phyloP scores from a whole-genome alignment of 176 grass and related monocot genomes.

The Otatea glauca region DNA sequence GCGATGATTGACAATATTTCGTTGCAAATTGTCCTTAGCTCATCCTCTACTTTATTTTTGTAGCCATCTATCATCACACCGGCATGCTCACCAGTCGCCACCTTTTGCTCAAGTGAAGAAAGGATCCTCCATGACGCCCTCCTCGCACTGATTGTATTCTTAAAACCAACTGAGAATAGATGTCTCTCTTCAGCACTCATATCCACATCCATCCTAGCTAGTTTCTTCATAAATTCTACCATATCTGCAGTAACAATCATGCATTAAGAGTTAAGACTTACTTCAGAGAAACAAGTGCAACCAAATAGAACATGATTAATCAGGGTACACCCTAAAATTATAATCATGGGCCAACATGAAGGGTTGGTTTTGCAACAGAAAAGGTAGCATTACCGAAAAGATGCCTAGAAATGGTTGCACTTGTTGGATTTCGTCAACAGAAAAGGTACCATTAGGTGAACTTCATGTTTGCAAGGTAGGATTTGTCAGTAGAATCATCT shows the following conservation, averaged over 20 bases:
- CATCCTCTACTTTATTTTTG: constrained; percentile 75
- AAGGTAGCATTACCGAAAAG: background rate
- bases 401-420: background rate
- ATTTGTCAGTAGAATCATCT: background rate
- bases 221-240: constrained; percentile 77
- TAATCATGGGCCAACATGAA: background rate
- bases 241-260: constrained; percentile 62
- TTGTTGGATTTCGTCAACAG: too few species aligned
- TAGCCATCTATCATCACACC: constrained; percentile 55
- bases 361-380: background rate
- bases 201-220: constrained; percentile 91
- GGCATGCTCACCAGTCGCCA: constrained; percentile 44
- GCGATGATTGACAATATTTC: constrained; percentile 89
- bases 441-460: too few species aligned
- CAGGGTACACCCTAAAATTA: background rate
- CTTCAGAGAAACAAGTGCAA: background rate
- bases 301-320: constrained; percentile 8
- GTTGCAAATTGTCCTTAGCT: constrained; percentile 70
- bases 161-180: constrained; percentile 80
- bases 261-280: constrained; percentile 6
- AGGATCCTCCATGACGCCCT: constrained; percentile 84
- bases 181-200: constrained; percentile 80
- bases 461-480: background rate
- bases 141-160: constrained; percentile 70
- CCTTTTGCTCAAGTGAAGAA: constrained; percentile 59